Conservation (phyloP, 2,329 filamentous ascomycete species). For the Aspergillus aculeatinus region DNA sequence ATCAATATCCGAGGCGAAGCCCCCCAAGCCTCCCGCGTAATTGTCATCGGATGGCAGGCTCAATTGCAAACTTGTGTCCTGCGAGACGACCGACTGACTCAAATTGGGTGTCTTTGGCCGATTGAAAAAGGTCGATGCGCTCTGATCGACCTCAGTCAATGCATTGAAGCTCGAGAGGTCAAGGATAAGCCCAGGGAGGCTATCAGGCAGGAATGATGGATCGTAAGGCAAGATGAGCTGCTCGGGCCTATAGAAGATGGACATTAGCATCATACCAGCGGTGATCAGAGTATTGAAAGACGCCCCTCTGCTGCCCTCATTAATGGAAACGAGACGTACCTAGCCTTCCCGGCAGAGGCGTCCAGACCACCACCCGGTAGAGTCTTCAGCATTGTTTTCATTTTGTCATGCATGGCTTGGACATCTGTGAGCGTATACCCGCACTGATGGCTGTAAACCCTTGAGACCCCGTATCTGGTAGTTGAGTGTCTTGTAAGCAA, state of each 20-base stretch:
- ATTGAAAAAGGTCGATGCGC: conserved; percentile 32
- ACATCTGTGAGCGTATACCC: conserved; percentile 80
- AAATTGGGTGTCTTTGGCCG: conserved; percentile 36
- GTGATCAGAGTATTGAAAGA: neutral
- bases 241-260: conserved; percentile 57
- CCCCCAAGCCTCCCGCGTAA: conserved; percentile 34
- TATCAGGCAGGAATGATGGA: conserved; percentile 71
- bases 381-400: conserved; percentile 65
- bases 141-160: conserved; percentile 32
- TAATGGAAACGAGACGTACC: conserved; percentile 51
- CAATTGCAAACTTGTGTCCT: conserved; percentile 36
- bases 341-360: conserved; percentile 67
- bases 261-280: neutral
- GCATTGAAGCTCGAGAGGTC: conserved; percentile 50
- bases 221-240: conserved; percentile 80
- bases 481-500: conserved; percentile 5
- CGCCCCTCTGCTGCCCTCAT: accelerated
- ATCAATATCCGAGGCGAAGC: conserved; percentile 45
- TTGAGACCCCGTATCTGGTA: conserved; percentile 70
- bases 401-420: conserved; percentile 70
- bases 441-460: conserved; percentile 85
- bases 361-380: conserved; percentile 64
- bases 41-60: conserved; percentile 51
- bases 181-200: conserved; percentile 60
- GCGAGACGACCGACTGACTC: conserved; percentile 29